Evolutionary conservation across 2,329 filamentous ascomycete species (phyloP), one percentile per base, ranked within the genome.

Genomic region (Rhynchosporium secalis): DNA sequence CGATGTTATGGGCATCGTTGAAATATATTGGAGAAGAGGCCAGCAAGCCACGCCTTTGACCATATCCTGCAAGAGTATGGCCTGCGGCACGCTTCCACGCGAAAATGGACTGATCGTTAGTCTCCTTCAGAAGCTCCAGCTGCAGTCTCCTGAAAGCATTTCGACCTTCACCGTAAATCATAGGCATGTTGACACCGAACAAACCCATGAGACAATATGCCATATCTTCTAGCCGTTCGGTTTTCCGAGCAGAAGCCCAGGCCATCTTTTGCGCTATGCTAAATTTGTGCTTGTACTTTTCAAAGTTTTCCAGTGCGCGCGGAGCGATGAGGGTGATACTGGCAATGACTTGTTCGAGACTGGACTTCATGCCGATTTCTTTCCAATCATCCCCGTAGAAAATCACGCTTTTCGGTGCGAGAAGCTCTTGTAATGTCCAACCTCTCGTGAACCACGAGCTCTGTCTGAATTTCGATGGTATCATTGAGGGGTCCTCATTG

Each of bases 391-490:
- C 4, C 1, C 26, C 36, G 31, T 41, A 61, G 31, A 61, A 57
- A n/a, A 33, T 15, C 28, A 61, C 2, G 6, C 1, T 31, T 6
- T 28, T 13, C 2, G 59, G 59, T 8, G 59, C 52, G 33, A 61
- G 41, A n/a, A 61, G 26, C 31, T 61, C 59, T 29, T 61, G 45
- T 26, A 56, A 49, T 28, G 43, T 61, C 59, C 59, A 61, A 10
- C 59, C 59, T 33, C 59, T 45, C 9, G 8, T 41, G 28, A 61
- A 61, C 52, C 46, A 61, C 13, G 20, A 29, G 8, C 58, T 56
- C 28, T 9, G 41, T 2, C 52, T 31, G n/a, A 56, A 59, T 9
- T 29, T 12, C 7, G 43, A 58, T 15, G 33, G 6, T 33, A 38
- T n/a, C 8, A 13, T 43, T 1, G 4, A 29, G 9, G 56, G 31